Evolutionary conservation across 352 stramenopile species (phyloP), one percentile per base, ranked within the genome.

Genomic region (Globisporangium paroecandrum): DNA sequence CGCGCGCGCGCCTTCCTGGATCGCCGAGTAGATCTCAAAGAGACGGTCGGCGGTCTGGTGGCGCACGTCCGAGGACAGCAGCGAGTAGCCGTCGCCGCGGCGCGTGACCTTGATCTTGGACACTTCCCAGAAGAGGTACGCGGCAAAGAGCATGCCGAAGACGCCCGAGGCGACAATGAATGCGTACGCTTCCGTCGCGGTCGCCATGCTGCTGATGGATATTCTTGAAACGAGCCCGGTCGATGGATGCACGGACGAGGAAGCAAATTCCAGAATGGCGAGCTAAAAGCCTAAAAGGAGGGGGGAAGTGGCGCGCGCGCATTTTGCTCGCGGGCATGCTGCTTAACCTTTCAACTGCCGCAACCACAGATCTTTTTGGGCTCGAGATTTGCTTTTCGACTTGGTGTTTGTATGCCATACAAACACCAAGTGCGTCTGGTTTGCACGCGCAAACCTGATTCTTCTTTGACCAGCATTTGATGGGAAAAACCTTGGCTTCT

Each of bases 1-100:
- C 24, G 95, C 97, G 61, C 98, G 94, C n/a, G 98, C 97, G 64
- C 98, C 98, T 69, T 98, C 86, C 70, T 98, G 96, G 82, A 99
- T 99, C 47, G 95, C 94, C 66, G 91, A 89, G 81, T 96, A 98
- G 77, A 99, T 95, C 81, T 95, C 87, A 65, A 89, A 95, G 29
- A 95, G 83, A 32, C 87, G 87, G 70, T 95, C 85, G 12, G 87
- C 87, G 47, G 87, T 95, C 69, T 93, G 85, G 76, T 87, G 83
- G 62, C 85, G 87, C 69, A 89, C 75, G 55, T 95, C 87, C 29
- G 79, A 76, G 27, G 86, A 72, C 47, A 95, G 69, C 53, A 95
- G 78, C 68, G 84, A 78, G 77, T 95, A 95, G 66, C 80, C 84
- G 72, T 95, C 87, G 47, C 87, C 87, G 56, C 87, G 85, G 57